These are phyloP conservation scores for Pythium dissimile DNA, from an alignment of 352 stramenopile genomes.

Conservation along the genomic window DNA sequence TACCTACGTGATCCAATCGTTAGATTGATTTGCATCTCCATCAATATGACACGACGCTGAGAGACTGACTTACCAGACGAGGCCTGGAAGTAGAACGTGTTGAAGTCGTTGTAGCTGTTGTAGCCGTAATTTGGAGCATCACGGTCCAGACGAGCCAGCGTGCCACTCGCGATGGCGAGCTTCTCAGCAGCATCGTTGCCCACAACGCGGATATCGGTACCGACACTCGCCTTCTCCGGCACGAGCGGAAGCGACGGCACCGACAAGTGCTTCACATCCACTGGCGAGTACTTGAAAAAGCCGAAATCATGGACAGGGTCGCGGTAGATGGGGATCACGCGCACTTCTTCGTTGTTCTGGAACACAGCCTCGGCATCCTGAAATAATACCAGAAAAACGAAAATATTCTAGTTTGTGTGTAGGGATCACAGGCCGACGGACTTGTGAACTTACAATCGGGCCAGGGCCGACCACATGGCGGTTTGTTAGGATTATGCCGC, in stretches of 20 bases:
- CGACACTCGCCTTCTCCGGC: slow-evolving; percentile 85
- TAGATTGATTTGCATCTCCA: background rate
- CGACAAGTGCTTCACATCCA: slow-evolving; percentile 80
- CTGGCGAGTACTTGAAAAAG: slow-evolving; percentile 89
- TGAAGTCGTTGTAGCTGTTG: slow-evolving; percentile 93
- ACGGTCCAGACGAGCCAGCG: slow-evolving; percentile 89
- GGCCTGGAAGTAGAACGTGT: slow-evolving; percentile 93
- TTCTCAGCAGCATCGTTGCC: slow-evolving; percentile 93
- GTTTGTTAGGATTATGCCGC: slow-evolving; percentile 92
- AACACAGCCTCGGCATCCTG: slow-evolving; percentile 89
- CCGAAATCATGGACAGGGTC: slow-evolving; percentile 94
- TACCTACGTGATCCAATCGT: slow-evolving; percentile 25
- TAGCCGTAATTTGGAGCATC: slow-evolving; percentile 87
- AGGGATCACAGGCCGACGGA: background rate
- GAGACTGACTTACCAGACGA: slow-evolving; percentile 47
- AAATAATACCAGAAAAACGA: too few species aligned
- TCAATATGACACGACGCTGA: background rate
- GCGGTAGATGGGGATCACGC: slow-evolving; percentile 89
- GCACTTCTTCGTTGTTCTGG: slow-evolving; percentile 93
- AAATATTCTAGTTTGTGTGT: too few species aligned
- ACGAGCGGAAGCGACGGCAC: slow-evolving; percentile 75
- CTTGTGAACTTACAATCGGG: slow-evolving; percentile 57
- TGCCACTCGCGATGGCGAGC: slow-evolving; percentile 88
- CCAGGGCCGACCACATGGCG: slow-evolving; percentile 88
- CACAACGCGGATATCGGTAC: slow-evolving; percentile 91